Base-by-base conservation (phyloP, 169 alveolate species). In the Plasmodium chabaudi region DNA sequence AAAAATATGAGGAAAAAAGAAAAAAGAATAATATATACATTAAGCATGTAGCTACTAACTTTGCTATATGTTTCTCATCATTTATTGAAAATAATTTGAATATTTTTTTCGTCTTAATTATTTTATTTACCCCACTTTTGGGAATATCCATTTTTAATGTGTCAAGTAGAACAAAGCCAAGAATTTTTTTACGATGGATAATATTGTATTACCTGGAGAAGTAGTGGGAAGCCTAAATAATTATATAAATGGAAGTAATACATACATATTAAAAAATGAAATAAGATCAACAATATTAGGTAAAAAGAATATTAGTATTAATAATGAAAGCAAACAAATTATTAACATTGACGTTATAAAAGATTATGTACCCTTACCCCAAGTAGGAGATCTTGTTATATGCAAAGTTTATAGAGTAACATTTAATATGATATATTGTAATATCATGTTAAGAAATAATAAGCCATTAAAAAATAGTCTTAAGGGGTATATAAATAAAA, bases 191-290 rank as follows among this genome's bases (percentile, higher is more conserved):
- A 51, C 17, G 34, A 67, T 65, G 63, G 90, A 82, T 60, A 57
- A 68, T 27, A 82, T 82, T 23, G 82, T 82, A 1, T 60, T 82
- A 25, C 90, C 90, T n/a, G 90, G 90, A 49, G 90, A 82, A 23
- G 51, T 47, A 23, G 13, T 82, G 21, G 90, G 90, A 2, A 61
- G 5, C 19, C 9, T 13, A n/a, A 25, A 42, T 19, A 17, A 42
- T 9, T 82, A 60, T 49, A 60, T 82, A 23, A 19, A 47, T 27
- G 90, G 90, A 3, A 63, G 55, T 10, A 82, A 82, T 42, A 82
- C 90, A n/a, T 82, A 82, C 34, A 10, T 17, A 12, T 27, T 67
- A 63, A 55, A 82, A 12, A 34, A 44, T 34, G 90, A 82, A 70
- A 70, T 82, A 70, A 65, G 90, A 44, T 65, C 90, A 0, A 42